Conservation (phyloP, 2,329 filamentous ascomycete genomes). For the Phoma sp. region DNA sequence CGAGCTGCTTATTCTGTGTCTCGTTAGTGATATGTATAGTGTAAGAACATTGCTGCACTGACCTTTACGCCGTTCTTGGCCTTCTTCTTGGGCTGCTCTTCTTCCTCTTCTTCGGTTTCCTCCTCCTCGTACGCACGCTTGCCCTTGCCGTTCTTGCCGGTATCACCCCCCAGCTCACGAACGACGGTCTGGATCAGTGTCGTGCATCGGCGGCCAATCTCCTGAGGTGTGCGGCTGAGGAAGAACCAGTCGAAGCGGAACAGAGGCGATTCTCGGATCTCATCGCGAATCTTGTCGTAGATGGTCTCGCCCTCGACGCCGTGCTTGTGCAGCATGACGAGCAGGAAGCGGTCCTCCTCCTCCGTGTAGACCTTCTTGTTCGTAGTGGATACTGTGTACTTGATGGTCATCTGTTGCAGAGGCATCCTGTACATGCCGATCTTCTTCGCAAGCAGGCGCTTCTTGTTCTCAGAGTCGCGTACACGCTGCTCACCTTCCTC, state of each 20-base stretch:
- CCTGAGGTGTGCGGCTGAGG: slow-evolving; percentile 88
- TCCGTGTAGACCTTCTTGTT: slow-evolving; percentile 99
- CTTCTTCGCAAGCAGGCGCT: slow-evolving; percentile 93
- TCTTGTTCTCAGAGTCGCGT: slow-evolving; percentile 87
- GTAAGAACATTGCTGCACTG: slow-evolving; percentile 42
- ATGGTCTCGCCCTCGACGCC: slow-evolving; percentile 90
- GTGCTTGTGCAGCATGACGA: slow-evolving; percentile 90
- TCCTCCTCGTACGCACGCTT: slow-evolving; percentile 81
- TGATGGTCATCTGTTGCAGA: slow-evolving; percentile 96
- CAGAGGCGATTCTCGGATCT: slow-evolving; percentile 90
- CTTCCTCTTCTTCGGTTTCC: slow-evolving; percentile 75
- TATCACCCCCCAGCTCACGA: slow-evolving; percentile 82
- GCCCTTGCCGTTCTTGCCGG: slow-evolving; percentile 66
- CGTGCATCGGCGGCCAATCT: slow-evolving; percentile 89
- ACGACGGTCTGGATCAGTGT: slow-evolving; percentile 94
- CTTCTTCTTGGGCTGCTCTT: slow-evolving; percentile 94
- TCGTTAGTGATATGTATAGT: slow-evolving; percentile 16
- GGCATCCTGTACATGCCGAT: slow-evolving; percentile 96
- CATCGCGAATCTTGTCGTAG: slow-evolving; percentile 94
- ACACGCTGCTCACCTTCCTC: slow-evolving; percentile 92
- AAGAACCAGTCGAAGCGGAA: slow-evolving; percentile 99
- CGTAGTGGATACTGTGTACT: slow-evolving; percentile 97
- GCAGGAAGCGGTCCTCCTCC: slow-evolving; percentile 93
- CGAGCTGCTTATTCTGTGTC: slow-evolving; percentile 86
- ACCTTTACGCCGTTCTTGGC: slow-evolving; percentile 88